Conservation (phyloP, 306 rosid species). For the Vachellia pachyceras region DNA sequence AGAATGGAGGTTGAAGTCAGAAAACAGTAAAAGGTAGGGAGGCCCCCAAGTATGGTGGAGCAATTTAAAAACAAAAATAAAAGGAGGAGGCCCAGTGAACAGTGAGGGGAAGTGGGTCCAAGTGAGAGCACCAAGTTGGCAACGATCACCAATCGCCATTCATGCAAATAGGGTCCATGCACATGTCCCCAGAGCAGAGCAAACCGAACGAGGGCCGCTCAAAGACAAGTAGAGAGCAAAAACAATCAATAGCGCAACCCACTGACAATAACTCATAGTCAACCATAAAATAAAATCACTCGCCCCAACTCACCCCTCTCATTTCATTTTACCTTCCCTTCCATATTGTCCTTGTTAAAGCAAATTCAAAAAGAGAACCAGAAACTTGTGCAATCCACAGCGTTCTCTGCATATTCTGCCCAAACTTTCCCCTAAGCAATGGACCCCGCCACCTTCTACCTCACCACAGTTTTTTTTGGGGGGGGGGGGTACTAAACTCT, state of each 20-base stretch:
- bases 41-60: slow-evolving; percentile 49
- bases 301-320: slow-evolving; percentile 46
- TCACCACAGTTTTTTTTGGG: slow-evolving; percentile 44
- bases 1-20: slow-evolving; percentile 36
- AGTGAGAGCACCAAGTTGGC: slow-evolving; percentile 48
- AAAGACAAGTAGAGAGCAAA: slow-evolving; percentile 45
- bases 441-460: slow-evolving; percentile 80
- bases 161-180: slow-evolving; percentile 72
- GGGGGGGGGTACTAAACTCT: neutral
- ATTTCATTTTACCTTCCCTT: slow-evolving; percentile 51
- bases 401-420: slow-evolving; percentile 51
- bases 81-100: slow-evolving; percentile 39
- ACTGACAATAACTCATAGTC: slow-evolving; percentile 67
- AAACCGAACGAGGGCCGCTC: slow-evolving; percentile 43
- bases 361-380: slow-evolving; percentile 53
- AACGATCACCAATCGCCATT: slow-evolving; percentile 57
- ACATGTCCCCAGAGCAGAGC: slow-evolving; percentile 50
- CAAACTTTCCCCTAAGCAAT: slow-evolving; percentile 55
- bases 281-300: slow-evolving; percentile 63
- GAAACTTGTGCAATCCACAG: slow-evolving; percentile 51
- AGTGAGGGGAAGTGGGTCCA: slow-evolving; percentile 59
- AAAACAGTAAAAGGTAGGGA: slow-evolving; percentile 47
- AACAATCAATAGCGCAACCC: slow-evolving; percentile 76
- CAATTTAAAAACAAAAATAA: neutral
- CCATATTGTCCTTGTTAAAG: slow-evolving; percentile 52